Base-by-base conservation (phyloP, 1,139 yeast species). In the Kodamaea plutei region DNA sequence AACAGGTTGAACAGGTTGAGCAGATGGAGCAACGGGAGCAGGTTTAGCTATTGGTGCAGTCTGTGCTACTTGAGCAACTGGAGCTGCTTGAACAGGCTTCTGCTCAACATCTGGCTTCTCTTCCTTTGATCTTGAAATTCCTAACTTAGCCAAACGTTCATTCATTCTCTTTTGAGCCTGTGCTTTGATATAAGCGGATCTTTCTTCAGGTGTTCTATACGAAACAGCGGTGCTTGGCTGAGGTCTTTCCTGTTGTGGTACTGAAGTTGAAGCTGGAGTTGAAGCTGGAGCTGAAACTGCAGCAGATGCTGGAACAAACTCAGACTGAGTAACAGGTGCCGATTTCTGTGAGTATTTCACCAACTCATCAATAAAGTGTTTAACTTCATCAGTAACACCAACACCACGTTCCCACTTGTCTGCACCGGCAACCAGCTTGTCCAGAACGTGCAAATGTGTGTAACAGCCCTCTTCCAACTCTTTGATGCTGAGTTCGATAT, bases 101-200 rank as follows among this genome's bases (percentile, higher is more conserved):
- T 13, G 14, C 2, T 10, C 35, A 33, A 20, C 45, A 43, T 31
- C 48, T 47, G 36, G 29, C 20, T 30, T 26, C 12, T 20, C 28
- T 7, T 21, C 26, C 22, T 27, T 24, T 6, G 20, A 13, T 42
- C 82, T 67, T 18, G 73, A 64, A 32, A 85, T 76, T 2, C 96
- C 96, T 36, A 89, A 69, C 41, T 83, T 84, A 1, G 95, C 96
- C 51, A 88, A 68, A 46, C 93, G 69, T 48, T 88, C 96, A 41
- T 79, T 81, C 94, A 89, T 88, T 49, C 87, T 75, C 56, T 82
- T 78, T 45, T 84, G 85, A 0, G 97, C 97, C 48, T 85, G 95
- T 8, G 91, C 95, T 52, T 85, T 87, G 38, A 88, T 81, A 44
- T 79, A 79, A 5, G 89, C 89, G 6, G 93, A 74, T 43, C 96